Evolutionary conservation across 441 rosid genomes (phyloP).

Genomic region (Jatropha multifida): DNA sequence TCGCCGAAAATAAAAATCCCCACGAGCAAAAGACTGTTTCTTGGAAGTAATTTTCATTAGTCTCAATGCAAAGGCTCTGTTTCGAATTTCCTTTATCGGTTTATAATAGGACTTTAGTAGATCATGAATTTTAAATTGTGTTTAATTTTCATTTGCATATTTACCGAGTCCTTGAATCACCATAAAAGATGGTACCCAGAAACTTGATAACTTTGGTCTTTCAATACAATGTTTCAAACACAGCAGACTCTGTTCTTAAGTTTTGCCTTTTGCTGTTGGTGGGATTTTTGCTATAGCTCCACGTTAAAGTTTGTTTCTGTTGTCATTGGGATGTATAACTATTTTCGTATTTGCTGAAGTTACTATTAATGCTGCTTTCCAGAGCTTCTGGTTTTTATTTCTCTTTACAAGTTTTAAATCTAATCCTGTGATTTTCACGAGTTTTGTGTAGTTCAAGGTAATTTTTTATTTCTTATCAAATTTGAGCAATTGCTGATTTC

Average conservation of each 20-base stretch:
- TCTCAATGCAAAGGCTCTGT: conserved; percentile 15
- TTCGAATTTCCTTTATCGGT: conserved; percentile 1
- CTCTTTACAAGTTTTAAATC: not conserved
- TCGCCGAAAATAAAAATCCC: not conserved
- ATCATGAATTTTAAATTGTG: not conserved
- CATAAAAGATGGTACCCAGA: not conserved
- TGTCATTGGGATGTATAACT: not conserved
- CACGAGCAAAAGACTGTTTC: conserved; percentile 17
- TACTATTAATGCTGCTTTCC: not conserved
- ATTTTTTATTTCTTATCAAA: not conserved
- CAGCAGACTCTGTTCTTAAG: not conserved
- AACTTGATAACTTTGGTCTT: not conserved
- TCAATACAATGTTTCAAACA: not conserved
- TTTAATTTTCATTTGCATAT: not conserved
- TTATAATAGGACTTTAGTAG: not conserved
- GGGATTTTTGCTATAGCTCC: not conserved
- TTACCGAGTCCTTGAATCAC: not conserved
- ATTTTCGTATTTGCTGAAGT: not conserved
- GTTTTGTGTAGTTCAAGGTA: not conserved
- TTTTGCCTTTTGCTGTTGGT: not conserved
- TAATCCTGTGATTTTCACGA: not conserved
- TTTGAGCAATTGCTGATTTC: not conserved
- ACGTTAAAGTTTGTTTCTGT: not conserved
- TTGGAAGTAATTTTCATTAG: not conserved
- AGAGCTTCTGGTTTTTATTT: not conserved